Base-by-base conservation (phyloP, 2,329 filamentous ascomycete species). In the Arthroderma sp. region DNA sequence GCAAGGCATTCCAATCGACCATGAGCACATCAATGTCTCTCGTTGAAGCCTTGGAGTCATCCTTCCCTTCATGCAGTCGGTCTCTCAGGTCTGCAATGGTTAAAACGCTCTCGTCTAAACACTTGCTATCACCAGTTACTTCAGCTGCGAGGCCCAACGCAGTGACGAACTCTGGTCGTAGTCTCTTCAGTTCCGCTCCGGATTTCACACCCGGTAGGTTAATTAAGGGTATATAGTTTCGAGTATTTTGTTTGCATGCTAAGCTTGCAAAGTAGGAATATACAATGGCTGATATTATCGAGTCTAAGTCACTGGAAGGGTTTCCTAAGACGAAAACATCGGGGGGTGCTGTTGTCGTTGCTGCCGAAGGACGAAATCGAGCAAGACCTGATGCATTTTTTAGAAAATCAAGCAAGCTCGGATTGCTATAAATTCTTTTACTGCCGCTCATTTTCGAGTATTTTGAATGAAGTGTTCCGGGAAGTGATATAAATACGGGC, bases 251-350 rank as follows among this genome's bases (percentile, higher is more conserved):
- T 42, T 40, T 37, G 15, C 57, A 56, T 39, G 62, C 61, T 36
- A 61, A 61, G 53, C 65, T 62, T 45, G 63, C 62, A 40, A 79
- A 66, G 57, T 79, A 81, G 32, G 77, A 72, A 55, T 75, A 79
- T n/a, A 78, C 57, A 32, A 81, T 64, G 5, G 76, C 74, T 46
- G 71, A 73, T 46, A 76, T 71, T 55, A 80, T 74, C 29, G 77
- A 80, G 61, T 81, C 77, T 45, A 81, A 69, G 56, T 81, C 77
- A 55, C 62, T 62, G n/a, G 66, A 66, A 9, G 63, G 60, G 43
- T 70, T 68, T 22, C 64, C 66, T 33, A 67, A 53, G 15, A 69
- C 65, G 45, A 66, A 64, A 27, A 65, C 56, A 15, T 22, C 0
- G 58, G 60, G 11, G 9, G 56, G 36, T 31, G 61, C 53, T 1